Evolutionary conservation across 495 filamentous ascomycete species (phyloP).

Genomic region (Neurospora sp.): DNA sequence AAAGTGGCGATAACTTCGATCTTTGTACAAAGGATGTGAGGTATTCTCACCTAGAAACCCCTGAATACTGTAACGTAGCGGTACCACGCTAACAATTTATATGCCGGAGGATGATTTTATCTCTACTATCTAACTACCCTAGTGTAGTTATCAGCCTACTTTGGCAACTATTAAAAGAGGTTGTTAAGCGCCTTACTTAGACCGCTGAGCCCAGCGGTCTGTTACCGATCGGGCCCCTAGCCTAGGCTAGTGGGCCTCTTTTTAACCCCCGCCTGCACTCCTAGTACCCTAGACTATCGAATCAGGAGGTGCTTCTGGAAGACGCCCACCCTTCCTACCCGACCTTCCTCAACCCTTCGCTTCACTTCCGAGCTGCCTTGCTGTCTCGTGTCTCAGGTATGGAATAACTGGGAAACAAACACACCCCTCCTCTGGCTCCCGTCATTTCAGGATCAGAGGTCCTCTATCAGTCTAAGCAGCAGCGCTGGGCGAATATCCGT

Average conservation of each 20-base stretch:
- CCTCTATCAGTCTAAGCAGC: not conserved
- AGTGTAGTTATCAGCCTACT: not conserved
- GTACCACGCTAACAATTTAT: no score
- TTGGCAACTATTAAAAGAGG: not conserved
- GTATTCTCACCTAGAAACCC: no score
- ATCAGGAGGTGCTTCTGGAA: not conserved
- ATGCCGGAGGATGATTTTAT: no score
- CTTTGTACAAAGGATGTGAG: no score
- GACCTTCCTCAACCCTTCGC: not conserved
- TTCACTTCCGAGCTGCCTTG: not conserved
- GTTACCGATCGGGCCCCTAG: not conserved
- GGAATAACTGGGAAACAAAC: not conserved
- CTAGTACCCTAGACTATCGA: not conserved
- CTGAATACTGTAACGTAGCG: no score
- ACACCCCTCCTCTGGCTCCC: not conserved
- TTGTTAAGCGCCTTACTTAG: not conserved
- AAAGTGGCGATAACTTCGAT: no score
- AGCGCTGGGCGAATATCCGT: not conserved
- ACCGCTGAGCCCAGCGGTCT: not conserved
- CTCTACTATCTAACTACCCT: no score
- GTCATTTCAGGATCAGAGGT: not conserved
- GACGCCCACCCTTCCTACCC: not conserved
- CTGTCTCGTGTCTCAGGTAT: not conserved
- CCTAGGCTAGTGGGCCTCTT: not conserved
- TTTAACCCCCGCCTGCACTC: not conserved